These are phyloP conservation scores for Diaporthe longicolla DNA, from an alignment of 2,329 filamentous ascomycete species.

Conservation along the genomic window DNA sequence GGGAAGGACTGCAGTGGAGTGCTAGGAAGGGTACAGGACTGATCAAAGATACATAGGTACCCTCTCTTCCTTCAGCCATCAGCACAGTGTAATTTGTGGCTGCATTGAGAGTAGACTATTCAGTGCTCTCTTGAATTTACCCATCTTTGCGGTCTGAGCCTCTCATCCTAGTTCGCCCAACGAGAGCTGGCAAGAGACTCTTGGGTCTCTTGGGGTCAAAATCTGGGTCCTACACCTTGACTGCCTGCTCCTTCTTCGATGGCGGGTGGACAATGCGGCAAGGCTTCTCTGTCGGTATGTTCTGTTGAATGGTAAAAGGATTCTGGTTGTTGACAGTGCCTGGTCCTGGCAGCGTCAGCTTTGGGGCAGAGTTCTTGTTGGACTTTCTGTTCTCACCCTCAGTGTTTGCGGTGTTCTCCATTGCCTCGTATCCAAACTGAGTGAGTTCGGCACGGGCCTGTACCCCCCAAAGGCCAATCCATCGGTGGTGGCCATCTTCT, in stretches of 20 bases:
- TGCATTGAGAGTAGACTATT: too few relatives aligned
- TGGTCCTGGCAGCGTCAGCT: too few relatives aligned
- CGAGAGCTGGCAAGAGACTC: background rate
- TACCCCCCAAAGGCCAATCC: too few relatives aligned
- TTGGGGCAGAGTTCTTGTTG: background rate
- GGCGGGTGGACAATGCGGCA: background rate
- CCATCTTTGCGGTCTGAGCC: background rate
- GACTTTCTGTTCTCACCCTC: background rate
- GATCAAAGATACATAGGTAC: too few relatives aligned
- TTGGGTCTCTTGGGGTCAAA: background rate
- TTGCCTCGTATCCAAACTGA: background rate
- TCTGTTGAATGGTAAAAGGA: background rate
- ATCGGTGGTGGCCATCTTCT: too few relatives aligned
- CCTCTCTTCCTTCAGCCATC: too few relatives aligned
- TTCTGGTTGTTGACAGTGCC: background rate
- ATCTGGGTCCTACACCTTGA: background rate
- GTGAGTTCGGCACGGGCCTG: background rate
- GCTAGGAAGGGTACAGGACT: too few relatives aligned
- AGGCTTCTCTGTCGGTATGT: background rate
- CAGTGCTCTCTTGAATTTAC: too few relatives aligned
- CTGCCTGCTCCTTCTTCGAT: background rate
- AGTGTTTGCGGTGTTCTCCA: too few relatives aligned
- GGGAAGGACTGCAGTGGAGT: too few relatives aligned
- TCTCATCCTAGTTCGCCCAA: background rate
- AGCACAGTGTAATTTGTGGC: too few relatives aligned